Percentiles rank a stretch among this genome's conserved stretches.
Evolutionary conservation across 2,329 filamentous ascomycete species (phyloP).

Genomic region (Aquanectria penicillioides): DNA sequence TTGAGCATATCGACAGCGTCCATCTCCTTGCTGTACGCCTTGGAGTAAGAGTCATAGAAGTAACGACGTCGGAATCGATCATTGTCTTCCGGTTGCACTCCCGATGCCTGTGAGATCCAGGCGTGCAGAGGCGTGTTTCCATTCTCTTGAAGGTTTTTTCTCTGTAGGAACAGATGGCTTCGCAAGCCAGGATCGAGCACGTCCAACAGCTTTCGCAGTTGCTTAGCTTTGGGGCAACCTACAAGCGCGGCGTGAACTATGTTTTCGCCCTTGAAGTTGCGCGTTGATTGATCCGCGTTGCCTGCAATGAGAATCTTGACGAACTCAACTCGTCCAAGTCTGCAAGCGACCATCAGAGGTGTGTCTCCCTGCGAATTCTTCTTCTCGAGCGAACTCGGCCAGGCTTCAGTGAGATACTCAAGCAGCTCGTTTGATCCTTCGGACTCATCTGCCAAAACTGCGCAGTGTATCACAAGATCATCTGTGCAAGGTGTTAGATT

Average conservation of each 20-base stretch:
- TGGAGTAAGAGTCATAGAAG: conserved; percentile 15
- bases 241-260: conserved; percentile 69
- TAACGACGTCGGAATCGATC: conserved; percentile 22
- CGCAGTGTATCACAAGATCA: conserved; percentile 74
- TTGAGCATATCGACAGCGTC: conserved; percentile 55
- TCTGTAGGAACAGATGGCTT: conserved; percentile 66
- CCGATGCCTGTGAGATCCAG: conserved; percentile 57
- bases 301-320: conserved; percentile 71
- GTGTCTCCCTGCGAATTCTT: conserved; percentile 69
- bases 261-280: conserved; percentile 71
- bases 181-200: conserved; percentile 68
- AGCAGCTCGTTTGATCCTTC: conserved; percentile 64
- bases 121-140: conserved; percentile 72
- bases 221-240: conserved; percentile 44
- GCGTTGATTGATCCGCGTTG: conserved; percentile 75
- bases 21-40: conserved; percentile 38
- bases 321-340: conserved; percentile 62
- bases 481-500: conserved; percentile 51
- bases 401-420: conserved; percentile 70
- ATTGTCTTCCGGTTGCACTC: conserved; percentile 22
- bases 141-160: conserved; percentile 59
- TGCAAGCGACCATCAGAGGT: conserved; percentile 75
- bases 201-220: conserved; percentile 60
- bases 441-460: conserved; percentile 58
- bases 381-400: conserved; percentile 70